Evolutionary conservation across 495 filamentous ascomycete genomes (phyloP), one percentile per base, ranked within the genome.

Genomic region (Daldinia grandis): DNA sequence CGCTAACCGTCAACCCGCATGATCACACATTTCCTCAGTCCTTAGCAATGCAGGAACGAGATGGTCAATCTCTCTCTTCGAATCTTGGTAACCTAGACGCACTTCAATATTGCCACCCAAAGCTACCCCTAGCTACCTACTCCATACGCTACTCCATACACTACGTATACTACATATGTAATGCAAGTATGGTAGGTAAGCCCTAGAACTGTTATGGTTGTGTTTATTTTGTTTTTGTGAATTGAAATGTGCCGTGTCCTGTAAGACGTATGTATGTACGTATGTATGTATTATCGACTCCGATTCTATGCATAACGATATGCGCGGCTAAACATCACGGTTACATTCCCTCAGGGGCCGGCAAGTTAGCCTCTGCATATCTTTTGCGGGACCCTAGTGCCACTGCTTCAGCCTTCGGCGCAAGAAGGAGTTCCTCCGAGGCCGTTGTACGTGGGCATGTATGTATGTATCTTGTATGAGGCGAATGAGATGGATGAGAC

Each of bases 261-360:
- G 61, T 68, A 50, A 64, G 58, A 72, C 60, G 64, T 61, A n/a
- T n/a, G n/a, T n/a, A n/a, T n/a, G n/a, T n/a, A n/a, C n/a, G n/a
- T n/a, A n/a, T n/a, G n/a, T n/a, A n/a, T n/a, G n/a, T n/a, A 50
- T 64, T 64, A 64, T 31, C 58, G 57, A 42, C 64, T 58, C 64
- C 70, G 64, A 73, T 73, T 73, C 50, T 49, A 42, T 73, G 64
- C 65, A 73, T 61, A 65, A 73, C 56, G 62, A 50, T 42, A 67
- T 68, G 64, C 70, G 57, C 64, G 70, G 65, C 70, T 73, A 73
- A 73, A 65, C 24, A 62, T 73, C 65, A 73, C 65, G n/a, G 70
- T 73, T 68, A 66, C 70, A 73, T 73, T 62, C 64, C 54, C 55
- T 68, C 65, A 68, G 61, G 70, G 65, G 70, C 60, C 64, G 65